These are phyloP conservation scores for Ophiostoma ulmi DNA, from an alignment of 2,329 filamentous ascomycete genomes.

Conservation along the genomic window DNA sequence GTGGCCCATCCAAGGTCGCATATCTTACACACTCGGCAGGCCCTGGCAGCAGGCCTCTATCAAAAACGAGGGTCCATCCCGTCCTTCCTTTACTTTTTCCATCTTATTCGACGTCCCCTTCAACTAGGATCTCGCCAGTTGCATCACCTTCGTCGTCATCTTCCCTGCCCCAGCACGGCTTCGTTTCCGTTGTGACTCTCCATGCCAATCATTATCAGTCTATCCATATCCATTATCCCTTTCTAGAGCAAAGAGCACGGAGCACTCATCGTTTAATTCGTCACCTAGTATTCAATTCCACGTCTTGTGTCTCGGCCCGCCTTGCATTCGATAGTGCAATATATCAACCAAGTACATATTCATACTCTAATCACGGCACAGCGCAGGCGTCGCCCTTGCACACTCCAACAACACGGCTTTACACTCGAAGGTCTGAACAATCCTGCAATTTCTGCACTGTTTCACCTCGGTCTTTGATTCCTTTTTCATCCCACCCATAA, in stretches of 20 bases:
- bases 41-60: background rate
- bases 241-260: background rate
- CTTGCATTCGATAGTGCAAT: conserved; percentile 3
- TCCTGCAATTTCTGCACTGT: conserved; percentile 5
- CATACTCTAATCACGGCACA: background rate
- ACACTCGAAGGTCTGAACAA: background rate
- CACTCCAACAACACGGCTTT: background rate
- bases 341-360: background rate
- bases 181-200: background rate
- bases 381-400: background rate
- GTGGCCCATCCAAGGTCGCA: background rate
- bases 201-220: background rate
- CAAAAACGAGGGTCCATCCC: background rate
- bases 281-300: background rate
- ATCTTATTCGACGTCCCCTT: background rate
- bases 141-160: background rate
- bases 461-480: background rate
- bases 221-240: background rate
- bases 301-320: background rate
- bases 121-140: background rate
- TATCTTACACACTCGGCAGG: background rate
- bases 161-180: conserved; percentile 14
- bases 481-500: background rate
- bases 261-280: background rate
- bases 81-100: background rate